Base-by-base conservation (phyloP, 1,284 basidiomycete genomes). In the Golubevia sp. region DNA sequence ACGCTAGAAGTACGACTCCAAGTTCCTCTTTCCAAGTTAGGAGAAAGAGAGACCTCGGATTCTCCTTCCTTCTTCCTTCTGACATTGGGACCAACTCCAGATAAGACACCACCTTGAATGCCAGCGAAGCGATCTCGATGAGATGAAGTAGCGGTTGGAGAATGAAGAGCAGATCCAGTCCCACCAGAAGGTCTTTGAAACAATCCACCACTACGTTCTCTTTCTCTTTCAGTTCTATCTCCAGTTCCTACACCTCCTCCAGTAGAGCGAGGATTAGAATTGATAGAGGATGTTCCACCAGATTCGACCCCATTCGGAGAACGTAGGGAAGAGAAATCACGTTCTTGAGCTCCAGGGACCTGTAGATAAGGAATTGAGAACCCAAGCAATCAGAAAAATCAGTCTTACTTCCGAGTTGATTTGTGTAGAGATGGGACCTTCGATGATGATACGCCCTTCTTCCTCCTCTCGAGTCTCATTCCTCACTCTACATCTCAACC, bases 71-170 rank as follows among this genome's bases (percentile, higher is more conserved):
- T 74, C 34, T 70, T 66, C 59, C 67, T 70, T 52, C 73, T 67
- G 7, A 67, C 58, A 2, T 67, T 70, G n/a, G 72, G 70, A 21
- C 66, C 74, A 7, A 77, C 74, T 18, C 68, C 73, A 2, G 70
- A 70, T 2, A 77, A 63, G 21, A 77, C 74, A 8, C 74, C 74
- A 23, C 74, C 74, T 49, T 75, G 73, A 25, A 77, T 77, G 26
- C 74, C 74, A 26, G 63, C 68, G 56, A 73, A 73, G 1, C 71
- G 70, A 27, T 77, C 73, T 18, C 74, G 65, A 3, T 66, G 73
- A 53, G 63, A 56, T 34, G 59, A 63, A 53, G 59, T 49, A 23
- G 50, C 62, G 5, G 24, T 65, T 64, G n/a, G 63, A 54, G 48
- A 69, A 48, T 21, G 30, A 38, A 27, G 66, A 62, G 38, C 71